These are phyloP conservation scores for Bipolaris gigantea DNA, from an alignment of 2,329 filamentous ascomycete species.

Conservation along the genomic window DNA sequence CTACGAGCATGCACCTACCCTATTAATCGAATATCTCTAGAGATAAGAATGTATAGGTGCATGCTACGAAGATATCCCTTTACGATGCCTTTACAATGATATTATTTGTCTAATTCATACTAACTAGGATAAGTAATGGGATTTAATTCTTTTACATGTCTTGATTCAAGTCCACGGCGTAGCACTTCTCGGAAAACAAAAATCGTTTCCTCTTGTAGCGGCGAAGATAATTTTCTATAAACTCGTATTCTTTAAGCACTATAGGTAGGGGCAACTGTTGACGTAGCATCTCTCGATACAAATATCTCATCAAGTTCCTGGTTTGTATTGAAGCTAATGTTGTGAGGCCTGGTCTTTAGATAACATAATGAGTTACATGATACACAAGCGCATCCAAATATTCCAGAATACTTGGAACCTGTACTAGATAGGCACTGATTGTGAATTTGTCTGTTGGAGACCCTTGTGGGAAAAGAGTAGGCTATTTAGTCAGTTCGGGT, in stretches of 20 bases:
- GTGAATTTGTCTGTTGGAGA: background rate
- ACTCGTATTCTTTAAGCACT: background rate
- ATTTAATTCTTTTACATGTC: constrained; percentile 1
- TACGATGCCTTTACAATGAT: too few relatives aligned
- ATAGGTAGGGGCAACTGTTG: constrained; percentile 3
- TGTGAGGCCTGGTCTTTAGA: background rate
- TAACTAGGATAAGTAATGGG: background rate
- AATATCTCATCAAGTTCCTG: background rate
- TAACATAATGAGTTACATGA: background rate
- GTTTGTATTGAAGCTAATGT: background rate
- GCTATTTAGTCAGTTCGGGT: background rate
- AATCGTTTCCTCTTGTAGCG: background rate
- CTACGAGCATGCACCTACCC: too few relatives aligned
- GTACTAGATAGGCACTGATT: background rate
- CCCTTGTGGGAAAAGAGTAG: background rate
- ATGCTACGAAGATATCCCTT: too few relatives aligned
- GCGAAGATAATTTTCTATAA: background rate
- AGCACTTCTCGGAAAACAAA: background rate
- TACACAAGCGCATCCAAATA: constrained; percentile 2
- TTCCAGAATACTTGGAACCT: background rate
- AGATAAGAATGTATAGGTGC: too few relatives aligned
- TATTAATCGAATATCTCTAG: too few relatives aligned
- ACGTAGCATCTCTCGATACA: constrained; percentile 2
- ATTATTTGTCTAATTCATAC: background rate
- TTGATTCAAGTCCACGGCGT: background rate